Evolutionary conservation across 177 flowering plant species (phyloP), one percentile per base, ranked within the genome.

Genomic region (Vitis hybrid): DNA sequence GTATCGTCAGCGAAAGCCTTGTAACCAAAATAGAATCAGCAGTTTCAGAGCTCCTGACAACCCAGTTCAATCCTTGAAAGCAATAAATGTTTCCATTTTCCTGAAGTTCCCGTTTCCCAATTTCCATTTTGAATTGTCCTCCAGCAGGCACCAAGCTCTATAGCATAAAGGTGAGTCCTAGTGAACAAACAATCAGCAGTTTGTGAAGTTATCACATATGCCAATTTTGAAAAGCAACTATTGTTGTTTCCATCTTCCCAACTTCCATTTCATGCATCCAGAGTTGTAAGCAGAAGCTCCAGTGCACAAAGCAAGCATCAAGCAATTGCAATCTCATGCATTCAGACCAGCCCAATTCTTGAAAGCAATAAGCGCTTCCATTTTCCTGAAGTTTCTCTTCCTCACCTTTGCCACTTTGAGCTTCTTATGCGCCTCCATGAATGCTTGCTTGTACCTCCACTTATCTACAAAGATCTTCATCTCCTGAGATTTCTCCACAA

Each of bases 21-120:
- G 48, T 39, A 39, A 39, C 48, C 48, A 39, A 39, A 39, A 39
- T 8, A 39, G 48, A 39, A 39, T 39, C 9, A 16, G 20, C 20
- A 39, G 10, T 14, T 16, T 3, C 18, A 14, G 59, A 26, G 65
- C 51, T 78, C 87, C 79, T 75, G 64, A 87, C 53, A 94, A 76
- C 70, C 97, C 98, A 73, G 90, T 98, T 98, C 99, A 93, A 67
- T 90, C 90, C 82, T 90, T 93, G 69, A 95, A 93, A 73, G 98
- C 90, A 79, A 91, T 72, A 61, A 93, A 84, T 5, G 98, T 87
- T 75, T 91, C 97, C 93, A 86, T 86, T 82, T 93, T 95, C 74
- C 86, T 84, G 50, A 77, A 75, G 80, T 78, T 91, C 75, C 86
- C 90, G 77, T 70, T 93, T 71, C 97, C 88, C 72, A 93, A 74